These are phyloP conservation scores for Colletotrichum noveboracense DNA, from an alignment of 2,329 filamentous ascomycete genomes.

Conservation along the genomic window DNA sequence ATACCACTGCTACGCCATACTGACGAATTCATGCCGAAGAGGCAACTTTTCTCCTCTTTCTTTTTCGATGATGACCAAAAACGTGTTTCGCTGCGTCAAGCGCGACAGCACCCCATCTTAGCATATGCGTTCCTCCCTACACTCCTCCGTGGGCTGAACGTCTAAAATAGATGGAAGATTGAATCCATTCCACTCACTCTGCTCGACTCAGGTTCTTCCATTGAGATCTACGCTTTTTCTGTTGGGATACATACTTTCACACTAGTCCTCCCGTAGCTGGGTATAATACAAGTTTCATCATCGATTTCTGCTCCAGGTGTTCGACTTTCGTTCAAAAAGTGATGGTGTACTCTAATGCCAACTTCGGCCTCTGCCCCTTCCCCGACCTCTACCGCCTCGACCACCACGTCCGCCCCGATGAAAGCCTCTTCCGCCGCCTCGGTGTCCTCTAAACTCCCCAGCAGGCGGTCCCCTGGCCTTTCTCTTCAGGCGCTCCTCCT, in stretches of 20 bases:
- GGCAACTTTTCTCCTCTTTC: background rate
- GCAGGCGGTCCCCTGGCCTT: slow-evolving; percentile 62
- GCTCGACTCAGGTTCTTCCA: slow-evolving; percentile 46
- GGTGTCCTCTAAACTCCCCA: slow-evolving; percentile 32
- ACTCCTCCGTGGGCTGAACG: slow-evolving; percentile 57
- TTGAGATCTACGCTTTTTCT: slow-evolving; percentile 55
- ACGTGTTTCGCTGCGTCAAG: background rate
- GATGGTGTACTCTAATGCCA: background rate
- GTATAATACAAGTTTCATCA: background rate
- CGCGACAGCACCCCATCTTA: slow-evolving; percentile 44
- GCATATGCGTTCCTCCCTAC: slow-evolving; percentile 58
- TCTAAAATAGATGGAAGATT: slow-evolving; percentile 61
- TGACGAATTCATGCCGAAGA: slow-evolving; percentile 2
- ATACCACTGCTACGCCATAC: slow-evolving; percentile 17
- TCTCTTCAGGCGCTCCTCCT: slow-evolving; percentile 70
- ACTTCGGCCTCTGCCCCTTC: slow-evolving; percentile 34
- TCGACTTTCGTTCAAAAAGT: background rate
- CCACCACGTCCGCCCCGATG: slow-evolving; percentile 40
- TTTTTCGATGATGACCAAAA: background rate
- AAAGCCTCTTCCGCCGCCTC: slow-evolving; percentile 37
- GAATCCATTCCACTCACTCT: slow-evolving; percentile 57
- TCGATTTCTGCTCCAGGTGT: background rate
- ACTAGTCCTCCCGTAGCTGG: background rate
- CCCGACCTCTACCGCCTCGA: slow-evolving; percentile 39
- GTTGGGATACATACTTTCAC: slow-evolving; percentile 42